Evolutionary conservation across 768 basidiomycete genomes (phyloP).

Genomic region (Suillus fuscotomentosus): DNA sequence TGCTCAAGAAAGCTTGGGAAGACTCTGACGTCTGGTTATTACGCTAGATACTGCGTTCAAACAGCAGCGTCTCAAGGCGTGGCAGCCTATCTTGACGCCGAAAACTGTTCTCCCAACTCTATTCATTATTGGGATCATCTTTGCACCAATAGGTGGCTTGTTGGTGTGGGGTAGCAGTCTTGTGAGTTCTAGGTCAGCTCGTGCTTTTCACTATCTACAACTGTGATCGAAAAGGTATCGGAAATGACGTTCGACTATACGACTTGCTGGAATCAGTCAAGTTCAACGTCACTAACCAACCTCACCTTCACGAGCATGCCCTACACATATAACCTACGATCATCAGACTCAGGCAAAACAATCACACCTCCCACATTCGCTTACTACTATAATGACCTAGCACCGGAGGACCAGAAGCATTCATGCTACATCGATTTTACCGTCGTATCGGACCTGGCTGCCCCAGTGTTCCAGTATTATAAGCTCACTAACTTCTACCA

Average conservation of each 20-base stretch:
- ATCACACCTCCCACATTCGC: conserved; percentile 67
- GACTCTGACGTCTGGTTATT: conserved; percentile 11
- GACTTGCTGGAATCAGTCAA: conserved; percentile 68
- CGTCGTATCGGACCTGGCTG: conserved; percentile 71
- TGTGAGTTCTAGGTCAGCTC: conserved; percentile 37
- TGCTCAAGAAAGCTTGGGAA: conserved; percentile 10
- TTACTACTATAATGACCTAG: conserved; percentile 54
- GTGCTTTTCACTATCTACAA: conserved; percentile 2
- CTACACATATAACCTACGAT: conserved; percentile 61
- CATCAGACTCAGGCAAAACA: conserved; percentile 50
- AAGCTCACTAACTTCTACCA: conserved; percentile 96
- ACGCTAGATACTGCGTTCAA: conserved; percentile 92
- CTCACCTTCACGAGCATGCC: conserved; percentile 55
- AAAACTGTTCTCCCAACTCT: conserved; percentile 96
- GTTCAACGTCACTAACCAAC: conserved; percentile 30
- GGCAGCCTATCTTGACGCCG: conserved; percentile 99
- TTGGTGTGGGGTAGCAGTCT: conserved; percentile 86
- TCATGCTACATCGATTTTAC: conserved; percentile 83
- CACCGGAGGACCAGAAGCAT: conserved; percentile 42
- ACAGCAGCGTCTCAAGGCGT: conserved; percentile 98
- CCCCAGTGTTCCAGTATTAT: conserved; percentile 91
- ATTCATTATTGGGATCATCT: conserved; percentile 91
- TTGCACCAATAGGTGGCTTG: conserved; percentile 94
- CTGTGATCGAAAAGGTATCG: conserved; percentile 56
- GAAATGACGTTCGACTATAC: conserved; percentile 97